These are phyloP conservation scores for Bolboschoenus planiculmis DNA, from an alignment of 176 grass and related monocot species.

Conservation along the genomic window DNA sequence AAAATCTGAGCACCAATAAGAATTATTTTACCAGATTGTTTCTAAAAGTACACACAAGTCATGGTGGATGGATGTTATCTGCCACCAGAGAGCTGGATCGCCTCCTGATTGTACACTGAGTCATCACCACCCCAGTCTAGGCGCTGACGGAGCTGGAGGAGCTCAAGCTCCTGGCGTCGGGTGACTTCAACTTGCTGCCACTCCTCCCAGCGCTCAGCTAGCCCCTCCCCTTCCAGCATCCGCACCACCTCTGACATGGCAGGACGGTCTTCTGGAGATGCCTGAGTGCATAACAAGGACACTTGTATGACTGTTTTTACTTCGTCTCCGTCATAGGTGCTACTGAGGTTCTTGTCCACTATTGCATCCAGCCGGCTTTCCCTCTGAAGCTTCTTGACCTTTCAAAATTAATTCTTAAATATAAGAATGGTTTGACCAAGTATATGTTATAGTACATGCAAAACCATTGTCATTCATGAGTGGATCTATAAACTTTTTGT, in stretches of 20 bases:
- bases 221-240: constrained; percentile 93
- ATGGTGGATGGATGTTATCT: constrained; percentile 28
- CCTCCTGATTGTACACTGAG: constrained; percentile 81
- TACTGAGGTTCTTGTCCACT: constrained; percentile 63
- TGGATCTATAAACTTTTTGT: not conserved
- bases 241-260: constrained; percentile 90
- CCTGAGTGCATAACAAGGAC: constrained; percentile 82
- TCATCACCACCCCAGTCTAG: constrained; percentile 80
- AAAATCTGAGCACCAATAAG: not conserved
- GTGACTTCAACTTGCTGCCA: constrained; percentile 94
- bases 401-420: not conserved
- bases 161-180: constrained; percentile 63
- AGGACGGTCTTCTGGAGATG: constrained; percentile 78
- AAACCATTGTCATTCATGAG: not conserved
- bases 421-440: not conserved
- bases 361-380: constrained; percentile 56
- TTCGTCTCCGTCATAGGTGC: constrained; percentile 45
- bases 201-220: constrained; percentile 90
- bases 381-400: constrained; percentile 95
- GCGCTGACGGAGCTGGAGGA: constrained; percentile 48
- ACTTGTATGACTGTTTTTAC: constrained; percentile 94
- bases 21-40: not conserved
- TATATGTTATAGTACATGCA: not conserved
- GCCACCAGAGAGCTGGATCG: constrained; percentile 54
- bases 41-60: not conserved